Base-by-base conservation (phyloP, 2,329 filamentous ascomycete genomes). In the Aphanocladium album region DNA sequence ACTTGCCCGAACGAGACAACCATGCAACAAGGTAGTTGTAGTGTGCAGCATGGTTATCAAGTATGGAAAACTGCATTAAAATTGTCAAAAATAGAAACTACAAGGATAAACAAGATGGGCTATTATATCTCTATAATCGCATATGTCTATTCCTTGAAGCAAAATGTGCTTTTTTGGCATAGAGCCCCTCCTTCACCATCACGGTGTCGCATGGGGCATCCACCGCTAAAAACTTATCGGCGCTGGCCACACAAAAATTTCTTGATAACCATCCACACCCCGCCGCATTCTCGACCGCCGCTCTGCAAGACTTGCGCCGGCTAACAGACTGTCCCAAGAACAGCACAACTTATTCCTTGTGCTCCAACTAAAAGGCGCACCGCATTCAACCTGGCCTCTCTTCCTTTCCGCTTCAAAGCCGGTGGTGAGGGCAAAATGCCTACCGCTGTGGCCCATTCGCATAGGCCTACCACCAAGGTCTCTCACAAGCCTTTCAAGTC, bases 401-500 rank as follows among this genome's bases (percentile, higher is more conserved):
- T 92, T 76, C 91, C 93, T 3, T 96, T 89, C 72, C 83, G 93
- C 77, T 96, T 96, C 78, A 96, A 96, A 81, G 90, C 89, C 74
- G 89, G 89, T 72, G 80, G 85, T 75, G 80, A 81, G 74, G 82
- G 81, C 76, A 89, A 83, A 69, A 95, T 95, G 90, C 87, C 90
- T 71, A 83, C 86, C 76, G 80, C 82, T 63, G 82, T 84, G 71
- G 73, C 81, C 67, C 91, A 98, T 76, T 93, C 93, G 72, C 95
- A 99, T 76, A 85, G 93, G 74, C 90, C 90, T 71, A 97, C 93
- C 62, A 96, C 93, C 58, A 99, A 98, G 81, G 80, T 86, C 69
- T 78, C 83, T 66, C 87, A 96, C 77, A 99, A 99, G 80, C 74
- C 88, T 27, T 99, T 93, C 83, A 99, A 99, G 78, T 91, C 91